These are phyloP conservation scores for Collybiopsis luxurians DNA, from an alignment of 768 basidiomycete species.

Conservation along the genomic window DNA sequence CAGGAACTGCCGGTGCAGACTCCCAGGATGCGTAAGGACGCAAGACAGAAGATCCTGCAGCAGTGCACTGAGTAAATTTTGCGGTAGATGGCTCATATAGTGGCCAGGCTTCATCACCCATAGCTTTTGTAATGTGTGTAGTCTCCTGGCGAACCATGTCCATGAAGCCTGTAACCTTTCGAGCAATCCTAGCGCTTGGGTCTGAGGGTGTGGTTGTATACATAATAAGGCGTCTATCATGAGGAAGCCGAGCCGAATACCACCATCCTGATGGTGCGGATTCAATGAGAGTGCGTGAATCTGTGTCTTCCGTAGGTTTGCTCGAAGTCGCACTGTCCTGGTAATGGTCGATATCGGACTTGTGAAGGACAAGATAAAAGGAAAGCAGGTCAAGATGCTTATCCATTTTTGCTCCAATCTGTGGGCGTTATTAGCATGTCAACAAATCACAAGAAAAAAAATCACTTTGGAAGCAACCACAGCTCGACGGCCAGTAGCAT, in stretches of 20 bases:
- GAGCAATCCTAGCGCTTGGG: neutral
- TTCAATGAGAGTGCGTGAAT: neutral
- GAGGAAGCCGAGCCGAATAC: neutral
- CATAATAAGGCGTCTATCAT: neutral
- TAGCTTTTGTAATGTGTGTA: neutral
- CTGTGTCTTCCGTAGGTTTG: no score
- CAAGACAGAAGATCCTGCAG: slow-evolving; percentile 19
- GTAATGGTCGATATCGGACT: no score
- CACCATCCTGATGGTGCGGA: neutral
- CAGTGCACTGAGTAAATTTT: neutral
- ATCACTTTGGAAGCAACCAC: no score
- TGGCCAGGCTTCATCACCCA: neutral
- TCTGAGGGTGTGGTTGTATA: neutral
- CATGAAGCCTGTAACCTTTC: neutral
- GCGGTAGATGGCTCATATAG: no score
- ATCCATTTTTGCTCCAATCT: neutral
- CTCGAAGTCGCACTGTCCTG: no score
- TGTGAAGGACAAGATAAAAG: no score
- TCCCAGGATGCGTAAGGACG: slow-evolving; percentile 13
- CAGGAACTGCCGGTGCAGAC: no score
- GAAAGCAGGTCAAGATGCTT: neutral
- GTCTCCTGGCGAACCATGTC: neutral
- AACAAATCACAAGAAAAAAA: no score
- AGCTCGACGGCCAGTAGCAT: slow-evolving; percentile 35
- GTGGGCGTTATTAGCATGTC: no score